A percentile compares a stretch with the other conserved stretches of the same genome.
phyloP scores from a whole-genome alignment of 2,329 filamentous ascomycete species.

The Sporothrix dimorphospora region DNA sequence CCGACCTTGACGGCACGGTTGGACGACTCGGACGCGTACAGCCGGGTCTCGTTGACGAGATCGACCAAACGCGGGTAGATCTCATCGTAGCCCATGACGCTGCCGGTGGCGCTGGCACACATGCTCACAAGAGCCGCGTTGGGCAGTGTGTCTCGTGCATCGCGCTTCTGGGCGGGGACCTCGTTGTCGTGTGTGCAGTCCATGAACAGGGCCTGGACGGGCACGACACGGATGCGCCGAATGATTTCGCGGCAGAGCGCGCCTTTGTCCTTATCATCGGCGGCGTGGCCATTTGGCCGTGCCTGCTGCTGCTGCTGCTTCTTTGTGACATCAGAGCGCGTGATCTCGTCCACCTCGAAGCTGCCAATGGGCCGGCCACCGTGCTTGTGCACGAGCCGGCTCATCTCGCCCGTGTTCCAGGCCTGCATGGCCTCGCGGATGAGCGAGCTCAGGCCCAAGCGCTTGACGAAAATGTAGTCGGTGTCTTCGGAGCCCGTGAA shows the following conservation, averaged over 20 bases:
- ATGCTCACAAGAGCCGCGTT: slow-evolving; percentile 94
- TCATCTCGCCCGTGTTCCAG: slow-evolving; percentile 93
- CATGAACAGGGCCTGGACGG: slow-evolving; percentile 95
- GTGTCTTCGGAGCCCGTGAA: slow-evolving; percentile 95
- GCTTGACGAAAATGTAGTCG: slow-evolving; percentile 94
- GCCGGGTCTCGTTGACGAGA: slow-evolving; percentile 82
- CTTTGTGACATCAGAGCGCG: slow-evolving; percentile 57
- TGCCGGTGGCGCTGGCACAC: slow-evolving; percentile 92
- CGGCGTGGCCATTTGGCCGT: slow-evolving; percentile 29
- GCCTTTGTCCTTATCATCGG: slow-evolving; percentile 34
- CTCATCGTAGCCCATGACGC: slow-evolving; percentile 98
- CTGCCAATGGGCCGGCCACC: slow-evolving; percentile 94
- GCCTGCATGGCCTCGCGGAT: slow-evolving; percentile 98
- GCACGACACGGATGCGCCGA: slow-evolving; percentile 80
- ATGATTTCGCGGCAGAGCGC: slow-evolving; percentile 64
- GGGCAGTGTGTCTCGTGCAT: slow-evolving; percentile 89
- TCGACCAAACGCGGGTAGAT: slow-evolving; percentile 94
- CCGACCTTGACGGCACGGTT: slow-evolving; percentile 63
- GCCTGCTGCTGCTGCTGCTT: slow-evolving; percentile 24
- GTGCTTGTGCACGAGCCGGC: slow-evolving; percentile 88
- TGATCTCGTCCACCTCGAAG: slow-evolving; percentile 90
- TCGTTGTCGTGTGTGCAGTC: slow-evolving; percentile 99
- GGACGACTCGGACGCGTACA: slow-evolving; percentile 75
- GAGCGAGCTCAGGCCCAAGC: slow-evolving; percentile 85
- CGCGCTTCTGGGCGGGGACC: slow-evolving; percentile 90